Evolutionary conservation across 768 basidiomycete species (phyloP).

Genomic region (Austroboletus eburneus): DNA sequence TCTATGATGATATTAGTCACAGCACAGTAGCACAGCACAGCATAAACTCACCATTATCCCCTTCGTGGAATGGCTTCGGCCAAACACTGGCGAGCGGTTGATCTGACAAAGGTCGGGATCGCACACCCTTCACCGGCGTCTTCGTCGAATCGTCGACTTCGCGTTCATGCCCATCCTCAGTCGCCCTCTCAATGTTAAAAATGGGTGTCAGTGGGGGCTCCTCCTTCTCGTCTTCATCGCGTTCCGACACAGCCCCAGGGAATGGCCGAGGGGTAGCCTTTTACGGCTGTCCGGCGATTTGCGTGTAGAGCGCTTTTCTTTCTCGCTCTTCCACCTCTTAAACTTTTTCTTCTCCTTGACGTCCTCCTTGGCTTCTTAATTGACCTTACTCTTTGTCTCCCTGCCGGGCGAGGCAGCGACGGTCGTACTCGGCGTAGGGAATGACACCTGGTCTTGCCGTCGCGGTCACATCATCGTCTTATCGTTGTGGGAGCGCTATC

Average conservation of each 20-base stretch:
- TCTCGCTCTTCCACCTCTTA: constrained; percentile 25
- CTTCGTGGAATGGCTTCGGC: constrained; percentile 46
- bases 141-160: constrained; percentile 3
- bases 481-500: too few species aligned
- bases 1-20: constrained; percentile 13
- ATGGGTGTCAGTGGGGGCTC: constrained; percentile 15
- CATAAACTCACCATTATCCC: constrained; percentile 38
- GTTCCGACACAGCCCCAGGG: constrained; percentile 35
- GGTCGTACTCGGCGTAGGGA: too few species aligned
- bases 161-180: constrained; percentile 45
- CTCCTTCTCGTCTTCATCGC: constrained; percentile 6
- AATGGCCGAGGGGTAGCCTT: constrained; percentile 59
- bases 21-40: not conserved
- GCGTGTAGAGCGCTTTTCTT: constrained; percentile 31
- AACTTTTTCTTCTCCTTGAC: constrained; percentile 32
- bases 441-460: too few species aligned
- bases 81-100: constrained; percentile 48
- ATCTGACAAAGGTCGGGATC: constrained; percentile 62
- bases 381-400: constrained; percentile 35
- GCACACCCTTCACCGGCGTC: constrained; percentile 39
- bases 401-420: too few species aligned
- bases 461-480: too few species aligned
- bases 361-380: too few species aligned
- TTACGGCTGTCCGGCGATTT: constrained; percentile 48
- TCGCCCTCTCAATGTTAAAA: constrained; percentile 49